Evolutionary conservation across 1,284 basidiomycete genomes (phyloP), one percentile per base, ranked within the genome.

Genomic region (Cryptococcus floricola): DNA sequence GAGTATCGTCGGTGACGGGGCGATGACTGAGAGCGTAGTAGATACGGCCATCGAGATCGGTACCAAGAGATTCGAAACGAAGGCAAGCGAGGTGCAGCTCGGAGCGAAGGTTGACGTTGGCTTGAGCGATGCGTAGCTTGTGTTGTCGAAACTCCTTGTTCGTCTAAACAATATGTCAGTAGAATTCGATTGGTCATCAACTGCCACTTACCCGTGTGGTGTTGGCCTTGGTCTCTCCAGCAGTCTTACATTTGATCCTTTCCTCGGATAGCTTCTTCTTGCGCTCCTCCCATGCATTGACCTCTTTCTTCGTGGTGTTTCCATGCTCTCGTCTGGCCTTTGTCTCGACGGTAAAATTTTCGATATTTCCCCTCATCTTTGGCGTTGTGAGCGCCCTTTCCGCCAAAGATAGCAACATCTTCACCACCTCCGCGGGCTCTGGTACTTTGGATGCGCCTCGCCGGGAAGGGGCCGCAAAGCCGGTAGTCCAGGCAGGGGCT

Each of bases 331-430:
- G 58, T 6, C 60, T 45, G 10, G 50, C 62, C 7, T 68, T 60
- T 39, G 45, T 42, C 50, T 70, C 68, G 16, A 57, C 48, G 1
- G 58, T 19, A 8, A 44, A 53, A 1, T 37, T 50, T 18, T 67
- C 73, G 54, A 72, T 58, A 10, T 69, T 63, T 8, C 31, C 44
- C 14, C 63, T 52, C 7, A 73, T 60, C 34, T 27, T 61, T 18
- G 52, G 65, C 19, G 61, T 67, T 3, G 44, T 43, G 50, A 62
- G 51, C 19, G 59, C 61, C 19, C 67, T 53, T 27, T 73, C 68
- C 10, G 57, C 60, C 9, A 75, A 31, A 2, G 64, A 67, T 19
- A 75, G 44, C 13, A 75, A 63, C 73, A 75, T 75, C n/a, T 67
- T 57, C 12, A 73, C 60, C 2, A 75, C 63, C 57, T 73, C 71